A percentile compares a stretch with the other conserved stretches of the same genome.
Conservation (phyloP, 768 basidiomycete genomes). For the Paxillus involutus region DNA sequence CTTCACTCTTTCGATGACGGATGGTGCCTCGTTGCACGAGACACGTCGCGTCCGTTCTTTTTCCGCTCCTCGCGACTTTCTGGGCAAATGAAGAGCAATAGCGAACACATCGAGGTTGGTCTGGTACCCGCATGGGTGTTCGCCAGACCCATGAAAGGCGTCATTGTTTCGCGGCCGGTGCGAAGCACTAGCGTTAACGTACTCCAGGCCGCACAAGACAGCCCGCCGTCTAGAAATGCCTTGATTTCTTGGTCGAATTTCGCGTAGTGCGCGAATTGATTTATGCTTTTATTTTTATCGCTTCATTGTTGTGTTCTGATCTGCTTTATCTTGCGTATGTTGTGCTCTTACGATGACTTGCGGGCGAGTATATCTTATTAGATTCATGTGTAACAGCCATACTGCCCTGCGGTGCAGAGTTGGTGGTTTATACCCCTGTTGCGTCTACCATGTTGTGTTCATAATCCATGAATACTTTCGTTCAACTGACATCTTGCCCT, state of each 20-base stretch:
- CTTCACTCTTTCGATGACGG: constrained; percentile 75
- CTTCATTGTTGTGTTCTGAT: neutral
- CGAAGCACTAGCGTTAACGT: constrained; percentile 52
- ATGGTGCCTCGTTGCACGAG: constrained; percentile 73
- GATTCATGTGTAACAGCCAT: neutral
- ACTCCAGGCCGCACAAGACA: constrained; percentile 47
- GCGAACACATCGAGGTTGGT: constrained; percentile 60
- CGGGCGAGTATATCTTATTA: neutral
- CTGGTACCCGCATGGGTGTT: constrained; percentile 80
- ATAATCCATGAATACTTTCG: neutral
- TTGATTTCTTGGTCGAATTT: constrained; percentile 77
- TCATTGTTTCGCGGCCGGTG: constrained; percentile 61
- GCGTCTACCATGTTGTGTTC: neutral
- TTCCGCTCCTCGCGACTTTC: constrained; percentile 35
- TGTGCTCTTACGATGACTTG: neutral
- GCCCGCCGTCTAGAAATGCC: constrained; percentile 40
- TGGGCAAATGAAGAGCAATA: constrained; percentile 7
- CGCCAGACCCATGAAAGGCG: constrained; percentile 58
- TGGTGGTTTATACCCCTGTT: neutral
- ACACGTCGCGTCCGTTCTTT: constrained; percentile 40
- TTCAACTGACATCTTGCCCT: neutral
- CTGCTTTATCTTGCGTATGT: neutral
- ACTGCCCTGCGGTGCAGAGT: neutral
- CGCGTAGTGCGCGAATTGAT: constrained; percentile 2
- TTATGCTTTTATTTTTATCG: neutral